Percentiles rank a stretch among this genome's conserved stretches.
Conservation (phyloP, 2,329 filamentous ascomycete genomes). For the Knufia petricola region DNA sequence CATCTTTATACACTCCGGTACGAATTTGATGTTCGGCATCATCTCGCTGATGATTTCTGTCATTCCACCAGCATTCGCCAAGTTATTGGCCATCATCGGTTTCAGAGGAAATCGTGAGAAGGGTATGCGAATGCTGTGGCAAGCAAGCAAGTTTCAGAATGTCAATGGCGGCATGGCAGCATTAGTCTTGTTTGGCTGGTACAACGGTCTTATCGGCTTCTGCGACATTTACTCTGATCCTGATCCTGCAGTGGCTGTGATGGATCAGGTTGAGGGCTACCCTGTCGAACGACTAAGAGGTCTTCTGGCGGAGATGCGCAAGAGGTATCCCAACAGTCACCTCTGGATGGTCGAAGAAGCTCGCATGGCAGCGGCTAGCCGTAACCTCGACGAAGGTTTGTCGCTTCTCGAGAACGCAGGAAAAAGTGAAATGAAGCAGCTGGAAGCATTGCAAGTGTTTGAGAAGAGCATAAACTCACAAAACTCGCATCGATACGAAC, state of each 20-base stretch:
- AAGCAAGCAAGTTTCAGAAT: conserved; percentile 73
- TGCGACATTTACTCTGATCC: conserved; percentile 71
- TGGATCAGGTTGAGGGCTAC: conserved; percentile 57
- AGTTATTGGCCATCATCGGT: conserved; percentile 75
- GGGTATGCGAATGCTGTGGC: conserved; percentile 81
- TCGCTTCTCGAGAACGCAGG: conserved; percentile 49
- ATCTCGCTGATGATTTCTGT: conserved; percentile 82
- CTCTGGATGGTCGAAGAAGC: conserved; percentile 88
- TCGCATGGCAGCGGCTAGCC: conserved; percentile 59
- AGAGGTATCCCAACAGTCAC: conserved; percentile 67
- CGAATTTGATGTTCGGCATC: conserved; percentile 81
- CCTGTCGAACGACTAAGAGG: conserved; percentile 57
- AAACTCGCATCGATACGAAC: conserved; percentile 66
- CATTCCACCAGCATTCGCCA: conserved; percentile 83
- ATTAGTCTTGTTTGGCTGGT: conserved; percentile 71
- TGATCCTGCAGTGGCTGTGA: conserved; percentile 35
- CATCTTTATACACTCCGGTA: conserved; percentile 78
- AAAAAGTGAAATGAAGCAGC: conserved; percentile 71
- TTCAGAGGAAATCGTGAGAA: conserved; percentile 80
- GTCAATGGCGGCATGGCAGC: conserved; percentile 87
- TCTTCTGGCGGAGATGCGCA: conserved; percentile 64
- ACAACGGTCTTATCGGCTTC: conserved; percentile 76
- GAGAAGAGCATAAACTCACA: conserved; percentile 71
- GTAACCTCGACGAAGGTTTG: conserved; percentile 58
- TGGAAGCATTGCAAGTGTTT: conserved; percentile 75